phyloP scores from a whole-genome alignment of 768 basidiomycete genomes.

The Mrakia gelida region DNA sequence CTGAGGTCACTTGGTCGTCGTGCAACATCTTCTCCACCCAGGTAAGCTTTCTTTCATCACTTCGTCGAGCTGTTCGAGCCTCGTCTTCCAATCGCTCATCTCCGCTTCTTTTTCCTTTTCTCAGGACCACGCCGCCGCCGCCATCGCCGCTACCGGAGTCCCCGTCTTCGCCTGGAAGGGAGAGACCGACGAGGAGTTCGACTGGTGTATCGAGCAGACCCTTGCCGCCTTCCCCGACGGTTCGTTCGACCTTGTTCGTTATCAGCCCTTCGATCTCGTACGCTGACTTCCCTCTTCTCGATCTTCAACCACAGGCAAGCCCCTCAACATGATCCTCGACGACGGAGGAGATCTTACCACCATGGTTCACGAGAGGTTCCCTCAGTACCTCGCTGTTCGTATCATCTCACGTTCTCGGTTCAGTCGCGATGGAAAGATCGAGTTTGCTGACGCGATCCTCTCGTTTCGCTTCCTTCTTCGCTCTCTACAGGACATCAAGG shows the following conservation, averaged over 20 bases:
- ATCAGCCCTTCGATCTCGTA: neutral
- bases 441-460: neutral
- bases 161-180: constrained; percentile 99
- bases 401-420: neutral
- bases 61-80: neutral
- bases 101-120: neutral
- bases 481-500: constrained; percentile 64
- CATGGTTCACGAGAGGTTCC: constrained; percentile 93
- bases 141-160: constrained; percentile 95
- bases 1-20: constrained; percentile 97
- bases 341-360: constrained; percentile 96
- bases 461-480: neutral
- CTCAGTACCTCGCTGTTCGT: constrained; percentile 74
- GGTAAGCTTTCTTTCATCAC: constrained; percentile 24
- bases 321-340: constrained; percentile 97
- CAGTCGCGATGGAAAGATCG: neutral
- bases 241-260: neutral
- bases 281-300: constrained; percentile 6
- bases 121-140: constrained; percentile 95
- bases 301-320: constrained; percentile 48
- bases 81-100: constrained; percentile 5
- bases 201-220: constrained; percentile 97
- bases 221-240: constrained; percentile 75
- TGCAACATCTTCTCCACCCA: constrained; percentile 99
- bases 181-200: constrained; percentile 97